phyloP scores from a whole-genome alignment of 805 yeast genomes.

The Kuraishia ogatae region DNA sequence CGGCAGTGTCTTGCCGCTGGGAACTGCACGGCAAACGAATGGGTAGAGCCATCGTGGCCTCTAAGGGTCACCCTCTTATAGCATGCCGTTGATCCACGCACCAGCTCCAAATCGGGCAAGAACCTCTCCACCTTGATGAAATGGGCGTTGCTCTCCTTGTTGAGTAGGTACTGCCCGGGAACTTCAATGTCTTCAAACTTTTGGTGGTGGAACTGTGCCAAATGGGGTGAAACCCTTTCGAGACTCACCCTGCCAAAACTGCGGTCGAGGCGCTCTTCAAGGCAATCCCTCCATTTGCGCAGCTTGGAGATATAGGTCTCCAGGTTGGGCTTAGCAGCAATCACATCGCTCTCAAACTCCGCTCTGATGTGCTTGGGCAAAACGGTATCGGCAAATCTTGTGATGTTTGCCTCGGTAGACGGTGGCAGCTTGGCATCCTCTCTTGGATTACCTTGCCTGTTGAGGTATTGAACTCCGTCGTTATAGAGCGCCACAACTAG shows the following conservation, averaged over 20 bases:
- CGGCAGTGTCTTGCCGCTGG: conserved; percentile 98
- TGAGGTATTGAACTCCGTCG: conserved; percentile 88
- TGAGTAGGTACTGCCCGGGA: conserved; percentile 91
- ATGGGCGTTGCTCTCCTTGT: conserved; percentile 83
- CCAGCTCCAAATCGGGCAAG: conserved; percentile 78
- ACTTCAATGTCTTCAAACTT: conserved; percentile 96
- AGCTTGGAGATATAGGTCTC: conserved; percentile 79
- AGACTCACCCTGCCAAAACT: conserved; percentile 71
- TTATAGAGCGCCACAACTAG: conserved; percentile 84
- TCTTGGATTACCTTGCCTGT: conserved; percentile 77
- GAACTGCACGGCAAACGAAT: conserved; percentile 91
- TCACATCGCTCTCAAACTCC: conserved; percentile 88
- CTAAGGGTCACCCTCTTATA: conserved; percentile 82
- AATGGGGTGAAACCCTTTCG: conserved; percentile 88
- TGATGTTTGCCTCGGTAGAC: conserved; percentile 81
- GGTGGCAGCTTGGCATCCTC: conserved; percentile 86
- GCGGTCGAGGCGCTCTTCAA: conserved; percentile 87
- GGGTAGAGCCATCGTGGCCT: conserved; percentile 88
- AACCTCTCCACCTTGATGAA: conserved; percentile 91
- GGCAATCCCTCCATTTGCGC: conserved; percentile 85
- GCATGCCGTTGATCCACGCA: conserved; percentile 85
- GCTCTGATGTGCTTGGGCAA: conserved; percentile 82
- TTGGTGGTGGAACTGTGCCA: conserved; percentile 96
- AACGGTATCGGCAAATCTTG: conserved; percentile 87
- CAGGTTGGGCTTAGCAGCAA: conserved; percentile 76